Evolutionary conservation across 2,329 filamentous ascomycete genomes (phyloP).

Genomic region (Colletotrichum tofieldiae): DNA sequence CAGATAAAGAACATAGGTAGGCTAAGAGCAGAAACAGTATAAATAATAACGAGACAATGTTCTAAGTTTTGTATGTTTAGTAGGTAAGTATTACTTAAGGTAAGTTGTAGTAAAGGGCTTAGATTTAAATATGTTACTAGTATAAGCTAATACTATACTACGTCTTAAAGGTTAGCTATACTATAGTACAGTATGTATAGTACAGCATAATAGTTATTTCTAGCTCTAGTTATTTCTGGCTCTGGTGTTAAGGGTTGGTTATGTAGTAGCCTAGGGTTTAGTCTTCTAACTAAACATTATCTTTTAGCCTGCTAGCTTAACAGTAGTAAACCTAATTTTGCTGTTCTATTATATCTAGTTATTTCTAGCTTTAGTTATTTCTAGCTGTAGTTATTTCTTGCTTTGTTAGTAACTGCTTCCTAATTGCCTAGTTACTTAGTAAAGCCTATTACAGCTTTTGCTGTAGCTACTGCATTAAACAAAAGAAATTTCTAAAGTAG

Average conservation of each 20-base stretch:
- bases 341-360: neutral
- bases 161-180: neutral
- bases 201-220: neutral
- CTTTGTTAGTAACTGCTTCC: neutral
- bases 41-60: neutral
- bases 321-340: neutral
- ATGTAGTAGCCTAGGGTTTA: neutral
- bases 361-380: neutral
- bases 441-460: slow-evolving; percentile 8
- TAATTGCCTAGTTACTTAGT: neutral
- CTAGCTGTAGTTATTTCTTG: no score
- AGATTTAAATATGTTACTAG: slow-evolving; percentile 9
- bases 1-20: neutral
- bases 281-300: neutral
- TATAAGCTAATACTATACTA: neutral
- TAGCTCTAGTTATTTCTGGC: neutral
- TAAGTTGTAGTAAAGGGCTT: neutral
- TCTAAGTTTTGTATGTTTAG: slow-evolving; percentile 7
- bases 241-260: neutral
- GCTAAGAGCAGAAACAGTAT: slow-evolving; percentile 10
- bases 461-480: no score
- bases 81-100: neutral
- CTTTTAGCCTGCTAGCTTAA: neutral
- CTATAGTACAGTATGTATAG: neutral
- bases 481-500: neutral